These are phyloP conservation scores for Candida glucosophila DNA, from an alignment of 1,139 yeast species.

Conservation along the genomic window DNA sequence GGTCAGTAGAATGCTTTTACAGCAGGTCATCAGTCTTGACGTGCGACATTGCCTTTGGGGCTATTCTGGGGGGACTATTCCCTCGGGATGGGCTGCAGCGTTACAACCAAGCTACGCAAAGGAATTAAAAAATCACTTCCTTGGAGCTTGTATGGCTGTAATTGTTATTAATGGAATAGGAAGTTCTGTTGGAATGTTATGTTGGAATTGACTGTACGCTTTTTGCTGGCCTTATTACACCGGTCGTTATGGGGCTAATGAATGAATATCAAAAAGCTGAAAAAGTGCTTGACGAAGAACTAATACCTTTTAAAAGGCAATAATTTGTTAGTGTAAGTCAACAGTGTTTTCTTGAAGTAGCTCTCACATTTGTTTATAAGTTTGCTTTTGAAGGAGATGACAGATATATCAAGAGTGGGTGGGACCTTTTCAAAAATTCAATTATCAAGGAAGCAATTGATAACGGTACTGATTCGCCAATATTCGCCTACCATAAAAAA, in stretches of 20 bases:
- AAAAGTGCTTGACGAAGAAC: slow-evolving; percentile 1
- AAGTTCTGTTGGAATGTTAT: slow-evolving; percentile 9
- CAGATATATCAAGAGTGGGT: slow-evolving; percentile 8
- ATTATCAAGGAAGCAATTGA: slow-evolving; percentile 8
- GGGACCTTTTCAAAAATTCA: slow-evolving; percentile 6
- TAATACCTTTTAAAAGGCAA: slow-evolving; percentile 6
- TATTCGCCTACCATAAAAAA: slow-evolving; percentile 17
- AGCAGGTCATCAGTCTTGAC: slow-evolving; percentile 19
- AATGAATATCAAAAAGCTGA: slow-evolving; percentile 18
- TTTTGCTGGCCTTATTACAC: slow-evolving; percentile 18
- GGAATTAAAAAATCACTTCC: slow-evolving; percentile 13
- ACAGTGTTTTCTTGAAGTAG: slow-evolving; percentile 9
- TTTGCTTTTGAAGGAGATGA: slow-evolving; percentile 10
- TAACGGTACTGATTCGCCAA: slow-evolving; percentile 16
- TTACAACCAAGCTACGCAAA: slow-evolving; percentile 25
- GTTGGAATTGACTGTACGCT: slow-evolving; percentile 18
- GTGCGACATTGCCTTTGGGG: slow-evolving; percentile 28
- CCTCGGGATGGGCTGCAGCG: slow-evolving; percentile 30
- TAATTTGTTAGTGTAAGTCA: slow-evolving; percentile 9
- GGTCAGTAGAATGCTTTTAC: slow-evolving; percentile 22
- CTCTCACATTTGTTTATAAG: slow-evolving; percentile 7
- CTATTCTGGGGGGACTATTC: slow-evolving; percentile 33
- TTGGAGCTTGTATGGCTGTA: slow-evolving; percentile 27
- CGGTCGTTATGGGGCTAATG: slow-evolving; percentile 18
- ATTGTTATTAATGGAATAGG: slow-evolving; percentile 16